Percentiles rank a stretch among this genome's conserved stretches.
Evolutionary conservation across 352 stramenopile species (phyloP).

Genomic region (Globisporangium spiculum): DNA sequence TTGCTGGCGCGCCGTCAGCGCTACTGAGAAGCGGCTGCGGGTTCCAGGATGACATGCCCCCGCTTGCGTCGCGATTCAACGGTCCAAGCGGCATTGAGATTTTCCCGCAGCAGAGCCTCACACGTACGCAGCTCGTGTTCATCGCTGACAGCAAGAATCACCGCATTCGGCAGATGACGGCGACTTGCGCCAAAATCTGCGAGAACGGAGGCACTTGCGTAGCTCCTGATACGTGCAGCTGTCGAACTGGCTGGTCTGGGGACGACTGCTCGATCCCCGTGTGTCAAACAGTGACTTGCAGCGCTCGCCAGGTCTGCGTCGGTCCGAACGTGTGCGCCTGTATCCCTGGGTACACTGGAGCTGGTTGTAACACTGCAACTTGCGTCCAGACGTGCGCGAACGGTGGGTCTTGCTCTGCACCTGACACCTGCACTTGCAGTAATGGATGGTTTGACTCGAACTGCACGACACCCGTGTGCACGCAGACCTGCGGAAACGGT

Average conservation of each 20-base stretch:
- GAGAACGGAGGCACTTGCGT: conserved; percentile 93
- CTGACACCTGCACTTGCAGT: conserved; percentile 92
- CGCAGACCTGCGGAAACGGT: conserved; percentile 95
- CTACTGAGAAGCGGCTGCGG: conserved; percentile 86
- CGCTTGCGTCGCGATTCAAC: conserved; percentile 78
- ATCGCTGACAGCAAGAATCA: conserved; percentile 94
- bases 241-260: conserved; percentile 85
- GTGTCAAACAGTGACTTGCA: conserved; percentile 47
- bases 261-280: conserved; percentile 87
- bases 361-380: conserved; percentile 66
- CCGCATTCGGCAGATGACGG: conserved; percentile 88
- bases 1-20: conserved; percentile 83
- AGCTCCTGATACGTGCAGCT: conserved; percentile 85
- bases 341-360: conserved; percentile 88
- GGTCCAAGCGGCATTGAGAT: conserved; percentile 62
- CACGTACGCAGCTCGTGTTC: conserved; percentile 67
- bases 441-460: conserved; percentile 95
- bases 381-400: conserved; percentile 92
- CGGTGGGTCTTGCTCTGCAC: conserved; percentile 83
- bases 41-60: conserved; percentile 79
- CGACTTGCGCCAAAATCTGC: conserved; percentile 90
- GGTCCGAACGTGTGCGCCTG: conserved; percentile 90
- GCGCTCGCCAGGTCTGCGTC: conserved; percentile 85
- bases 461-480: conserved; percentile 95
- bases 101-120: conserved; percentile 51